These are phyloP conservation scores for Candida incommunis DNA, from an alignment of 805 yeast species.

Conservation along the genomic window DNA sequence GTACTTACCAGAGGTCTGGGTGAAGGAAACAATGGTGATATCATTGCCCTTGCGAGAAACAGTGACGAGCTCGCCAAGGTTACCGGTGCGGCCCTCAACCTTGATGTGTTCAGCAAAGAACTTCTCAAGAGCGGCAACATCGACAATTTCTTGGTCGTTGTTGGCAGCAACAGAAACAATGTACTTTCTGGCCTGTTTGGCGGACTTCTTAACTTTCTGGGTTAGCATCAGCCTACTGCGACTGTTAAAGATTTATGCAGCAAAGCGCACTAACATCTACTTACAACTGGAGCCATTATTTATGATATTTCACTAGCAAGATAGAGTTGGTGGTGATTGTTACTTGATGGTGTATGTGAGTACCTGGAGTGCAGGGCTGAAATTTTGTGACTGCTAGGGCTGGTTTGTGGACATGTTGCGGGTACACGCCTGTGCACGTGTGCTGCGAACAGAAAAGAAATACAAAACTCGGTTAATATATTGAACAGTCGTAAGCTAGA, in stretches of 20 bases:
- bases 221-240: constrained; percentile 64
- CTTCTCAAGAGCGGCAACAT: constrained; percentile 95
- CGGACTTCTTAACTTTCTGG: constrained; percentile 31
- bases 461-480: too few relatives aligned
- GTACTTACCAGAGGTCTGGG: constrained; percentile 99
- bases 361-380: neutral
- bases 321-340: too few relatives aligned
- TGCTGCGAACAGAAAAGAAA: too few relatives aligned
- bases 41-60: constrained; percentile 78
- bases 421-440: too few relatives aligned
- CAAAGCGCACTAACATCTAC: constrained; percentile 40
- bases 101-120: constrained; percentile 98
- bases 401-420: neutral
- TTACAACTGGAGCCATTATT: constrained; percentile 87
- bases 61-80: constrained; percentile 90
- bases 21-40: constrained; percentile 78
- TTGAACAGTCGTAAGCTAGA: too few relatives aligned
- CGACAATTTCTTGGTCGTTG: constrained; percentile 96
- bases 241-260: constrained; percentile 21
- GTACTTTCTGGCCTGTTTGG: constrained; percentile 67
- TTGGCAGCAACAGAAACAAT: constrained; percentile 94
- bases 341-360: too few relatives aligned
- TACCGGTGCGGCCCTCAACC: constrained; percentile 92
- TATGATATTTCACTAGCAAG: too few relatives aligned
- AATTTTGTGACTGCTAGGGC: neutral